Percentiles rank a stretch among this genome's conserved stretches.
phyloP scores from a whole-genome alignment of 225 moss, liverwort and hornwort genomes.

The Asterella californica region DNA sequence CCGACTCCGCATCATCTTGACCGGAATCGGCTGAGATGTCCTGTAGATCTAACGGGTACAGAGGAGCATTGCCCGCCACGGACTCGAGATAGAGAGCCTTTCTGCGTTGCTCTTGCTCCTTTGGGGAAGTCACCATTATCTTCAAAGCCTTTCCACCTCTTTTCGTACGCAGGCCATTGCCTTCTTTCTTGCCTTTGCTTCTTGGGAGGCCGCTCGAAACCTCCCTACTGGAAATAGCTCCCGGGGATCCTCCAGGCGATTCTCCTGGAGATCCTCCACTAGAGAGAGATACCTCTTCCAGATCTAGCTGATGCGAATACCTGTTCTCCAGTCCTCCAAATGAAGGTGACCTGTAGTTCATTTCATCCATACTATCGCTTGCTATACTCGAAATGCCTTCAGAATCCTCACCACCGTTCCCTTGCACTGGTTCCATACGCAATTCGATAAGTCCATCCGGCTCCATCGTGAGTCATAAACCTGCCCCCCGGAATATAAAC shows the following conservation, averaged over 20 bases:
- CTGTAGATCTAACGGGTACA: constrained; percentile 44
- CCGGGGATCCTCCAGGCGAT: constrained; percentile 2
- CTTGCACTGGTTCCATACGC: constrained; percentile 24
- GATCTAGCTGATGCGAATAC: constrained; percentile 20
- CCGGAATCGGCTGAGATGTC: constrained; percentile 28
- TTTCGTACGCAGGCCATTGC: constrained; percentile 35
- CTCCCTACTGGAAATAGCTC: constrained; percentile 5
- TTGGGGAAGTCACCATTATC: constrained; percentile 33
- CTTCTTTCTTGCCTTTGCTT: constrained; percentile 32
- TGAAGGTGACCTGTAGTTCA: constrained; percentile 12
- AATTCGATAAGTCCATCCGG: constrained; percentile 30
- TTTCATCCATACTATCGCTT: constrained; percentile 20
- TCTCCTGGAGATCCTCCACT: constrained; percentile 18
- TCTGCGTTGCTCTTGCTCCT: constrained; percentile 31
- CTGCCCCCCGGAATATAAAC: neutral
- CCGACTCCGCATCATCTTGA: constrained; percentile 39
- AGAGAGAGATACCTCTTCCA: constrained; percentile 23
- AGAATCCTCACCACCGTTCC: neutral
- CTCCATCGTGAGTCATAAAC: constrained; percentile 29
- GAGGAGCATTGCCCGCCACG: constrained; percentile 37
- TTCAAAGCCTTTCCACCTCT: constrained; percentile 44
- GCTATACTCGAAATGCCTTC: constrained; percentile 6
- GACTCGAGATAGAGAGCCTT: constrained; percentile 27
- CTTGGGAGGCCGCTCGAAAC: constrained; percentile 15
- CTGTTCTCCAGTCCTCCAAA: constrained; percentile 23